Base-by-base conservation (phyloP, 345 rosid species). In the Syzygium aromaticum region DNA sequence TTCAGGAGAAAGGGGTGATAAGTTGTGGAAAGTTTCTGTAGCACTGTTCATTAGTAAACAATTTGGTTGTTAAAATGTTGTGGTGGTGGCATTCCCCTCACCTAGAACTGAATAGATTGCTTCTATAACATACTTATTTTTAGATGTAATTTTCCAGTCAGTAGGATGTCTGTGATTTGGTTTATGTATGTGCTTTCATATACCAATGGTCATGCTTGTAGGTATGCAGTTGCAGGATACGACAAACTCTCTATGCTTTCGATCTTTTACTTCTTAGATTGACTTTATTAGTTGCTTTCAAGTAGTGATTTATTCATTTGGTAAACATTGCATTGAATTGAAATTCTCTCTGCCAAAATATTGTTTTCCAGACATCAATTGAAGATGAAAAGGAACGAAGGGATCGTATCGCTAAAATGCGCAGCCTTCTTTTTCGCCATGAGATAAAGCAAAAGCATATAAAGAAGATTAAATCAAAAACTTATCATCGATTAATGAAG, bases 391-490 rank as follows among this genome's bases (percentile, higher is more conserved):
- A 89, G 85, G 93, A 91, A 84, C 86, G 90, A 87, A 93, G 91
- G 84, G 52, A 94, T 90, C 95, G 92, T 85, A 88, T 93, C 54
- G 98, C 99, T 54, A 98, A 95, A 91, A 94, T 95, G 95, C 95
- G 98, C 87, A 93, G 93, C 89, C 94, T 98, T 88, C 97, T 98
- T 88, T 98, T 95, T 89, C 97, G 93, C 43, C 98, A 98, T 85
- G 99, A 98, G 89, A 64, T 94, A 89, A 98, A 96, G 92, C 90
- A 91, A 88, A 96, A 96, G 91, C 95, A 94, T 52, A 87, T 96
- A 28, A 98, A 95, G 92, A 98, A 95, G 90, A 98, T 98, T 22
- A 95, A 98, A 92, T 96, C 99, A 25, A 98, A 95, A 92, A 93
- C 98, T 73, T 96, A 92, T 89, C 98, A 92, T 87, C 98, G 97